Percentiles rank a stretch among this genome's conserved stretches.
Conservation (phyloP, 1,284 basidiomycete genomes). For the Ustilago nuda region DNA sequence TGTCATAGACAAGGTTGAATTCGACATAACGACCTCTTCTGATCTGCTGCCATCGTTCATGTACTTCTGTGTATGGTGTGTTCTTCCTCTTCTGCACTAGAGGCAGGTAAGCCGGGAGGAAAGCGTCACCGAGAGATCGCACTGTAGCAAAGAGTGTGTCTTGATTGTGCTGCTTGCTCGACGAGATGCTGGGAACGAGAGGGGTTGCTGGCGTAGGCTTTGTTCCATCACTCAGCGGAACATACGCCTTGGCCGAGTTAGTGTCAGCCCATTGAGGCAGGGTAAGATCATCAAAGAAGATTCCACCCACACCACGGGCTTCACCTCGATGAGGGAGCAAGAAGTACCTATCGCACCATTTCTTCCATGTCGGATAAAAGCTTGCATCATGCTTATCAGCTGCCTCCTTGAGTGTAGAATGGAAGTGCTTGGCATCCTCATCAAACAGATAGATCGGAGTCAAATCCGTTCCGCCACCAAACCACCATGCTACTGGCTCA, state of each 20-base stretch:
- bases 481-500: constrained; percentile 88
- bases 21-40: constrained; percentile 66
- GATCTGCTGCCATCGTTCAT: constrained; percentile 65
- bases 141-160: constrained; percentile 65
- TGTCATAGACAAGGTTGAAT: constrained; percentile 68
- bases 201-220: constrained; percentile 26
- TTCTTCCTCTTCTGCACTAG: constrained; percentile 60
- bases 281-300: constrained; percentile 84
- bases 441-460: constrained; percentile 93
- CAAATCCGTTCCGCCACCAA: constrained; percentile 94
- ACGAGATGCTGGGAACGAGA: constrained; percentile 38
- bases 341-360: constrained; percentile 99
- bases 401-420: constrained; percentile 80
- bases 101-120: constrained; percentile 66
- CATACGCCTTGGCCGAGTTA: constrained; percentile 29
- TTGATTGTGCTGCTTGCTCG: constrained; percentile 49
- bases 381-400: constrained; percentile 80
- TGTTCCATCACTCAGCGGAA: constrained; percentile 58
- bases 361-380: constrained; percentile 86
- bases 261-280: constrained; percentile 48
- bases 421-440: constrained; percentile 89
- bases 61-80: constrained; percentile 44
- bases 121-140: constrained; percentile 63
- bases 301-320: constrained; percentile 88
- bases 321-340: constrained; percentile 91